phyloP scores from a whole-genome alignment of 768 basidiomycete genomes.

The Pleurotus ostreatus region DNA sequence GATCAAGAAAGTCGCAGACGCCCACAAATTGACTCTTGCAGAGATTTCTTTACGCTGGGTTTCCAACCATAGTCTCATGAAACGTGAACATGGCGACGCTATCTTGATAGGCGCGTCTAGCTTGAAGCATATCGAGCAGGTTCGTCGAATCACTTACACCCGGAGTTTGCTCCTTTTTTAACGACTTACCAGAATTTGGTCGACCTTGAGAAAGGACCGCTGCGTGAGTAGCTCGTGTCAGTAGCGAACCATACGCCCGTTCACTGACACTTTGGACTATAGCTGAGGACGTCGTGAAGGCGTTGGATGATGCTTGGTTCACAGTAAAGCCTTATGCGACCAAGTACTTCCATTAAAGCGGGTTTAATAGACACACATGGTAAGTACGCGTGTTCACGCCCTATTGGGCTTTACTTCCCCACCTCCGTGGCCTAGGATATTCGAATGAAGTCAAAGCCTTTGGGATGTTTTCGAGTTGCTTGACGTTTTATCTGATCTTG shows the following conservation, averaged over 20 bases:
- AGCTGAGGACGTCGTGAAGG: constrained; percentile 50
- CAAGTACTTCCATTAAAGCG: constrained; percentile 24
- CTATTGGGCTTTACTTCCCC: no score
- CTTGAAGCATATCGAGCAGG: constrained; percentile 51
- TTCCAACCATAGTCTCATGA: constrained; percentile 50
- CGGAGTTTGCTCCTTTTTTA: background rate
- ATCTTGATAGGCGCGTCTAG: constrained; percentile 64
- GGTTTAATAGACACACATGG: no score
- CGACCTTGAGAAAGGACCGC: constrained; percentile 54
- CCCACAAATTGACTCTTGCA: constrained; percentile 40
- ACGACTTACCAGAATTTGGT: constrained; percentile 31
- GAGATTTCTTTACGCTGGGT: constrained; percentile 63
- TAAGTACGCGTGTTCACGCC: no score
- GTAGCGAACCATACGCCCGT: no score
- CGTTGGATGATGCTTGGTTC: constrained; percentile 49
- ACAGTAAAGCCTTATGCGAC: constrained; percentile 35
- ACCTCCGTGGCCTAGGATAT: no score
- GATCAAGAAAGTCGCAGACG: constrained; percentile 40
- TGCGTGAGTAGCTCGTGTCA: constrained; percentile 30
- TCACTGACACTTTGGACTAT: background rate
- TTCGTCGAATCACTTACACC: constrained; percentile 10
- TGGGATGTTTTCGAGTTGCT: no score
- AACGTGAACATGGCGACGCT: constrained; percentile 43
- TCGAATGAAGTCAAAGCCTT: no score
- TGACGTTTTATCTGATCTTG: no score